A percentile compares a stretch with the other conserved stretches of the same genome.
Evolutionary conservation across 306 rosid species (phyloP).

Genomic region (Gillenia trifoliata): DNA sequence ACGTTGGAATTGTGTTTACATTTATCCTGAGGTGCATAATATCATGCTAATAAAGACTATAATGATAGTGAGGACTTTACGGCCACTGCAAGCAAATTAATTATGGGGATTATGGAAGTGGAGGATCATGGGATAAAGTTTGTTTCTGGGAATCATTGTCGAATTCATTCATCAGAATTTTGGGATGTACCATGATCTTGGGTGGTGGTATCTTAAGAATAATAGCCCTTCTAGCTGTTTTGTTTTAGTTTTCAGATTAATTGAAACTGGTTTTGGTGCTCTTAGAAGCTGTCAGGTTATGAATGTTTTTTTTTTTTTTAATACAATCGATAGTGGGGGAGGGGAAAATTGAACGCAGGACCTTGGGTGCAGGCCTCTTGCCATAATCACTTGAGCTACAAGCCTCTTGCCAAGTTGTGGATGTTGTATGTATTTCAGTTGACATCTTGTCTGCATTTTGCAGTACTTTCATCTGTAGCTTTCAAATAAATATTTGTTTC

Average conservation of each 20-base stretch:
- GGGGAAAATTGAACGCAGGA: not conserved
- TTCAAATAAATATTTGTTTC: not conserved
- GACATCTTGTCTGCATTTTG: not conserved
- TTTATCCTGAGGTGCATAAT: slow-evolving; percentile 13
- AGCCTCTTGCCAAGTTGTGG: not conserved
- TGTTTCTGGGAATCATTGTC: not conserved
- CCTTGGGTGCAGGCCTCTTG: not conserved
- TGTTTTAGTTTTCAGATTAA: not conserved
- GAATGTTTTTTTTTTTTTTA: not conserved
- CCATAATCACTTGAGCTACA: not conserved
- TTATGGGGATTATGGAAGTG: not conserved
- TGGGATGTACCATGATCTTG: not conserved
- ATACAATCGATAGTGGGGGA: not conserved
- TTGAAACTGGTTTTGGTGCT: not conserved
- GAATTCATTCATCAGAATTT: not conserved
- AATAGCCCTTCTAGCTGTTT: not conserved
- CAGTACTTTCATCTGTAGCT: not conserved
- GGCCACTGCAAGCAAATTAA: not conserved
- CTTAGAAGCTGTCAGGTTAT: not conserved
- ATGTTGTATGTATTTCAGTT: not conserved
- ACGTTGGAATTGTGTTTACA: not conserved
- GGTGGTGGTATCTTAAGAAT: not conserved
- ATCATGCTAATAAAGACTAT: not conserved
- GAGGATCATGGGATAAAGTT: not conserved
- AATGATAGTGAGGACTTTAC: not conserved